Evolutionary conservation across 768 basidiomycete genomes (phyloP), one percentile per base, ranked within the genome.

Genomic region (Goffeauzyma gilvescens): DNA sequence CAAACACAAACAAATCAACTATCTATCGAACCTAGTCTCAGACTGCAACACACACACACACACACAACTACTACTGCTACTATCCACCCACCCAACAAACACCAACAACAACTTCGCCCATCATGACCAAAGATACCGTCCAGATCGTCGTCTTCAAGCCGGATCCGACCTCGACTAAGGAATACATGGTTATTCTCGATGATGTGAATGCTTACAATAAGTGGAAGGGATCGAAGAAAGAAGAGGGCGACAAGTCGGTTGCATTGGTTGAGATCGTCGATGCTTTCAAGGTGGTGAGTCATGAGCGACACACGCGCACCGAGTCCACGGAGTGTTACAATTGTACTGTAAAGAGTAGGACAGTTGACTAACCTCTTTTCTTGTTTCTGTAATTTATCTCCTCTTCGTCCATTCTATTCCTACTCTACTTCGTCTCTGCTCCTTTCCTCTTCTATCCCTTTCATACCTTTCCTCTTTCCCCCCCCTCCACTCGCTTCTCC

Each of bases 211-310:
- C 28, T 2, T 49, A 49, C 47, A 34, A 44, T 13, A 44, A 43
- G 32, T 49, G 47, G 47, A n/a, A n/a, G n/a, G n/a, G n/a, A n/a
- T n/a, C n/a, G n/a, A n/a, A n/a, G n/a, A n/a, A n/a, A n/a, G 27
- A 42, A 25, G 30, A 32, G 12, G 47, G 47, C 15, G 47, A 49
- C 37, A 49, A 49, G 47, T 44, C 47, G 14, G 41, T 49, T 27
- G 36, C 47, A 21, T 17, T 37, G 23, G 31, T 32, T 20, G 27
- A 33, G 13, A 38, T 49, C 38, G 30, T 41, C 17, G 41, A 38
- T n/a, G 24, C n/a, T 25, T 34, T 36, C 25, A 38, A 32, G 30
- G 21, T 43, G 15, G 47, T 49, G 35, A 39, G 47, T 45, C 9
- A 2, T 3, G 3, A 18, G 8, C 20, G 10, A 38, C 22, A 23